Base-by-base conservation (phyloP, 1,284 basidiomycete genomes). In the Malassezia brasiliensis region DNA sequence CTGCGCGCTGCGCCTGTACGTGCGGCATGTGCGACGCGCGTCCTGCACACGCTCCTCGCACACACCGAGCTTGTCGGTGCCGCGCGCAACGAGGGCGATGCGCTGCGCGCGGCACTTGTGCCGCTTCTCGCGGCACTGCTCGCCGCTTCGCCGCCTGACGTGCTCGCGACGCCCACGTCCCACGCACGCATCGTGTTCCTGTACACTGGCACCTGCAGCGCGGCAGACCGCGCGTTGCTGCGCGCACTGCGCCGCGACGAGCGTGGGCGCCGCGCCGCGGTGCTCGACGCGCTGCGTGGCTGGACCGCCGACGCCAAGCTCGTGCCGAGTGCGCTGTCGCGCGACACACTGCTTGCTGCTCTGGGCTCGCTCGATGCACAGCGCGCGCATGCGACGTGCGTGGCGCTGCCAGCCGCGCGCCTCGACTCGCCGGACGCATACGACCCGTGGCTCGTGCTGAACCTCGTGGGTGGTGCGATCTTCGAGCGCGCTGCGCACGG, bases 171-270 rank as follows among this genome's bases (percentile, higher is more conserved):
- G 68, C 80, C 84, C 1, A 84, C 83, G 9, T 86, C 90, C 62
- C 76, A 91, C 12, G 45, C 55, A 11, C 55, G 55, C 17, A 6
- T 93, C 28, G 75, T 86, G 31, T 77, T 76, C 7, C 76, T 90
- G 1, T 94, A 94, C 71, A 76, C 80, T 4, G 90, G 86, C 1
- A 85, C 85, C 0, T 73, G 86, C 31, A 81, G 82, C 0, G 53
- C 58, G 0, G 67, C 83, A 0, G 90, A 94, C 69, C 79, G 80
- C 15, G 79, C 78, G 45, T 76, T 94, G 1, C 76, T 91, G 2
- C 79, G 81, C 1, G 81, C 91, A 41, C 86, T 93, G 77, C 80
- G 81, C 37, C 77, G 88, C 0, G 90, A 89, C 63, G 90, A 93
- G 70, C 71, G 68, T 0, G 82, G 85, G 48, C 81, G 83, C n/a